Evolutionary conservation across 2,329 filamentous ascomycete species (phyloP), one percentile per base, ranked within the genome.

Genomic region (Penicillium glabrum): DNA sequence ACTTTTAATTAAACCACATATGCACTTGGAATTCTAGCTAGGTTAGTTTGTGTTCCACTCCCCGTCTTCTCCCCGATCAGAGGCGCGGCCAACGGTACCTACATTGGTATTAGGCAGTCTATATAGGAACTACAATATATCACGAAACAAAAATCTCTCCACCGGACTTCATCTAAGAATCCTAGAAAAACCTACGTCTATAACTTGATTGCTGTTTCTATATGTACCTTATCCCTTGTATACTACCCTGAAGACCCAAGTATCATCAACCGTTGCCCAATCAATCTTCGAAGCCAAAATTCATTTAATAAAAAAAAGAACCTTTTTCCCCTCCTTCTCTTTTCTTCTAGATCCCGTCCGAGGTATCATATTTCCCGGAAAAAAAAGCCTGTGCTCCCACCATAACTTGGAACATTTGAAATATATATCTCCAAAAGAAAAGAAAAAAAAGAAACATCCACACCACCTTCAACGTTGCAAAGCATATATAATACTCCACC

Each of bases 351-450:
- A 58, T 39, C 62, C 67, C 48, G 72, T 58, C 61, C 62, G 71
- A 56, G 59, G 69, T 35, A 74, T 72, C 23, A 71, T 75, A 54
- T 65, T 75, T 27, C 64, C 76, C n/a, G 39, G 47, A 11, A 41
- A 41, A 41, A 41, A 41, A 47, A 60, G 53, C 51, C 54, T 61
- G 54, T 60, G 61, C 59, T 58, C 45, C 54, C 31, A 27, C 37
- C 24, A 27, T 19, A 53, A 29, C 31, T 16, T 14, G 31, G 31
- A 45, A 47, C 29, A 27, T 41, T 41, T 41, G 19, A 41, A 41
- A 55, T 57, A 61, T 61, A 61, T 51, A 54, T 29, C 47, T 23
- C 35, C 6, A 39, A 39, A 39, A 39, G n/a, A 39, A 39, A 39
- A 26, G 19, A 24, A 21, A 31, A 37, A 11, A 24, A 33, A 23